These are phyloP conservation scores for Hypoxylon sp. DNA, from an alignment of 2,329 filamentous ascomycete species.

Conservation along the genomic window DNA sequence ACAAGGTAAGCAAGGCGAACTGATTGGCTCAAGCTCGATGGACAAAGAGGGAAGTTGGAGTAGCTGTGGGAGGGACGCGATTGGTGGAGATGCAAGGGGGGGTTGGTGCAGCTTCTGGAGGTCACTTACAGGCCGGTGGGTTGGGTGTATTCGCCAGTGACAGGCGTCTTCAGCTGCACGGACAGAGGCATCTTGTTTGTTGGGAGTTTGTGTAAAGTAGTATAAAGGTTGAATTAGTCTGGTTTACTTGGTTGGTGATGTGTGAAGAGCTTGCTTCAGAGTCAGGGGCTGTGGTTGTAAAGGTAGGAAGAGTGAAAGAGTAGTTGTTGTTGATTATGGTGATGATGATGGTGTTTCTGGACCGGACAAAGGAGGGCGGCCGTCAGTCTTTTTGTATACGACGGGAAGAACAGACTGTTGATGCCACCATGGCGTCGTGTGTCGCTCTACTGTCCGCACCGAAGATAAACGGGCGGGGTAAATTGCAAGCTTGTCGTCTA, in stretches of 20 bases:
- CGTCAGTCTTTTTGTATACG: conserved; percentile 3
- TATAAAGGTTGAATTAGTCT: conserved; percentile 9
- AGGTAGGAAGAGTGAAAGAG: too few species aligned
- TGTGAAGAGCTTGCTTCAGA: neutral
- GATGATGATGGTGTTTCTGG: neutral
- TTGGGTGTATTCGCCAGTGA: conserved; percentile 66
- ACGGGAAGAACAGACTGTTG: too few species aligned
- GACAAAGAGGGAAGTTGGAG: conserved; percentile 9
- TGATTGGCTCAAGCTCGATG: conserved; percentile 35
- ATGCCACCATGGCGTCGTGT: neutral
- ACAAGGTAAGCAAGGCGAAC: conserved; percentile 17
- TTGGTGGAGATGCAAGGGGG: conserved; percentile 3
- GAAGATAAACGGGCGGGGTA: conserved; percentile 32
- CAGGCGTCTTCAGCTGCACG: conserved; percentile 72
- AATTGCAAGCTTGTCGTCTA: too few species aligned
- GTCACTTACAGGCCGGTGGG: conserved; percentile 67
- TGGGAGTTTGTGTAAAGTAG: neutral
- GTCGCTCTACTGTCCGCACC: neutral
- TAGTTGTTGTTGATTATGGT: too few species aligned
- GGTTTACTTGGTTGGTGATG: neutral
- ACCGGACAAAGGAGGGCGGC: neutral
- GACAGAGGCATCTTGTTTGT: conserved; percentile 56
- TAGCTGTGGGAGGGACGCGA: neutral
- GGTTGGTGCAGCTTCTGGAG: neutral
- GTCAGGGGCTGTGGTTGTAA: neutral